These are phyloP conservation scores for Russula emetica DNA, from an alignment of 768 basidiomycete species.

Conservation along the genomic window DNA sequence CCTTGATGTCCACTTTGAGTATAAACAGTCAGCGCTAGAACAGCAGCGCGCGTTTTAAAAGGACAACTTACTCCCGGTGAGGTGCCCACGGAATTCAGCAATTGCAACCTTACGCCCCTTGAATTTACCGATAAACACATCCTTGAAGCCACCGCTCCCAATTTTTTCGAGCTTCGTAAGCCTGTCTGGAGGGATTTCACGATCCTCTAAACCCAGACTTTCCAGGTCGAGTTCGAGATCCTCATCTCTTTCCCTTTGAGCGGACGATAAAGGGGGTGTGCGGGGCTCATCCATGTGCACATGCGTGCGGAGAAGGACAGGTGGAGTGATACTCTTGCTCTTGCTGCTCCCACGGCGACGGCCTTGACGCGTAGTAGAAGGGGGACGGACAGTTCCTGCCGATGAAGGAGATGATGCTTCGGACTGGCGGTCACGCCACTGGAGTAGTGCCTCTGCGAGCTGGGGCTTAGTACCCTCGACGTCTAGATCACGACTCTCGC, in stretches of 20 bases:
- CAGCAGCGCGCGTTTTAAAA: not conserved
- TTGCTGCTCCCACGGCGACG: slow-evolving; percentile 43
- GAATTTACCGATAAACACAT: slow-evolving; percentile 90
- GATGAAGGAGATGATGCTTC: slow-evolving; percentile 76
- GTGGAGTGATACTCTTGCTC: slow-evolving; percentile 46
- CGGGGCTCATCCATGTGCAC: slow-evolving; percentile 59
- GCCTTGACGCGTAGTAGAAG: slow-evolving; percentile 49
- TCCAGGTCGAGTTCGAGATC: slow-evolving; percentile 91
- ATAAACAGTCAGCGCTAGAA: slow-evolving; percentile 12
- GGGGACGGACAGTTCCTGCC: slow-evolving; percentile 68
- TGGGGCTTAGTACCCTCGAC: slow-evolving; percentile 88
- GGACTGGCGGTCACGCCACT: slow-evolving; percentile 78
- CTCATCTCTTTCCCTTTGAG: slow-evolving; percentile 33
- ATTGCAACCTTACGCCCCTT: slow-evolving; percentile 89
- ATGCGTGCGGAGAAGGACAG: slow-evolving; percentile 56
- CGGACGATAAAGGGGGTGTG: slow-evolving; percentile 53
- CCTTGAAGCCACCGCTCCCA: slow-evolving; percentile 98
- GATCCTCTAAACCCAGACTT: slow-evolving; percentile 87
- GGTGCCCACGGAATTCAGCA: slow-evolving; percentile 91
- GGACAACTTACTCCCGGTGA: slow-evolving; percentile 77
- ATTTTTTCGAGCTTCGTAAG: slow-evolving; percentile 93
- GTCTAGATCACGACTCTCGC: slow-evolving; percentile 81
- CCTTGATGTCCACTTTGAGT: slow-evolving; percentile 89
- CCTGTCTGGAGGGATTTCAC: slow-evolving; percentile 90
- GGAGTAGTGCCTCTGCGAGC: slow-evolving; percentile 81